Percentiles rank a stretch among this genome's conserved stretches.
Evolutionary conservation across 148 eudicot genomes (phyloP).

Genomic region (Euryodendron excelsum): DNA sequence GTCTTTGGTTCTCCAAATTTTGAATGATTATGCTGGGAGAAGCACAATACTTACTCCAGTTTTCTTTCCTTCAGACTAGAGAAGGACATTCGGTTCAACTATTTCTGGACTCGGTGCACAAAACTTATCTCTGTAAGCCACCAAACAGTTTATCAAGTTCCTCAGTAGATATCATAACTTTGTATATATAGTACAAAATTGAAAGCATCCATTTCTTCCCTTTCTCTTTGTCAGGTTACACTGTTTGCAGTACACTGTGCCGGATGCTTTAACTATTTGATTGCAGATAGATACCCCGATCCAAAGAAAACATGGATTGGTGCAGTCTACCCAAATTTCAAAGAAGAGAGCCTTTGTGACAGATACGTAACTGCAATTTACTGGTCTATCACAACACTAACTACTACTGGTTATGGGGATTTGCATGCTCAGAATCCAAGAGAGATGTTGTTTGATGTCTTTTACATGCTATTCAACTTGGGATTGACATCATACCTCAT

Average conservation of each 20-base stretch:
- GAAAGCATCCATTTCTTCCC: background rate
- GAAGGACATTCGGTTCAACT: constrained; percentile 55
- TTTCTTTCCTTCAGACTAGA: constrained; percentile 46
- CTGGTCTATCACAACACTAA: constrained; percentile 85
- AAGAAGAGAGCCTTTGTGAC: constrained; percentile 57
- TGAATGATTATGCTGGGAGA: constrained; percentile 11
- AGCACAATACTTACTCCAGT: constrained; percentile 28
- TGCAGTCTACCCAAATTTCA: constrained; percentile 61
- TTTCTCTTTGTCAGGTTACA: constrained; percentile 56
- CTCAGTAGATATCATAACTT: background rate
- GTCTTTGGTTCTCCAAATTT: background rate
- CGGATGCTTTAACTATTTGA: constrained; percentile 80
- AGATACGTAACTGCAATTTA: constrained; percentile 71
- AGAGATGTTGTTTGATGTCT: constrained; percentile 77
- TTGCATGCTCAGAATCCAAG: constrained; percentile 73
- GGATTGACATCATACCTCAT: constrained; percentile 92
- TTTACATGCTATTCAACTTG: constrained; percentile 84
- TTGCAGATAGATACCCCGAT: constrained; percentile 75
- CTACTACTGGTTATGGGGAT: constrained; percentile 94
- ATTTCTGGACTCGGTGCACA: constrained; percentile 58
- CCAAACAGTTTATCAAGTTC: background rate
- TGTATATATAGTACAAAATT: background rate
- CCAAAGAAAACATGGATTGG: constrained; percentile 81
- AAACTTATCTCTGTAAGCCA: constrained; percentile 45
- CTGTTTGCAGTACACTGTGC: constrained; percentile 88